Evolutionary conservation across 2,329 filamentous ascomycete genomes (phyloP).

Genomic region (Catunica adiposa): DNA sequence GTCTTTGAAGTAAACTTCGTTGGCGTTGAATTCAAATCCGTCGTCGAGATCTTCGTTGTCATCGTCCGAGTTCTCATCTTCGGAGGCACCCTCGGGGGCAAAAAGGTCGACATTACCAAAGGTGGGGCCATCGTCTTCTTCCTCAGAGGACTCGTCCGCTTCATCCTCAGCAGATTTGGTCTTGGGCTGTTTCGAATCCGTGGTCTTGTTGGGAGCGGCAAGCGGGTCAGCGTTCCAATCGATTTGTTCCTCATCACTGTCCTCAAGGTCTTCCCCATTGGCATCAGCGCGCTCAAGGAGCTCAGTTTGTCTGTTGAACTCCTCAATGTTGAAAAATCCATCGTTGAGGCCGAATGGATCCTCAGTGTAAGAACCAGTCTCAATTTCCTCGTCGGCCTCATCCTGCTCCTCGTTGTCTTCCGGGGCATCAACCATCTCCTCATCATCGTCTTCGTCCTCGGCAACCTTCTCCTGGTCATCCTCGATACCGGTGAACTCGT

Average conservation of each 20-base stretch:
- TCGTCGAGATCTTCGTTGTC: constrained; percentile 30
- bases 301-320: constrained; percentile 90
- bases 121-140: constrained; percentile 55
- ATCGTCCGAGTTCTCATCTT: constrained; percentile 33
- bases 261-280: constrained; percentile 57
- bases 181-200: constrained; percentile 20
- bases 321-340: constrained; percentile 93
- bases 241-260: constrained; percentile 71
- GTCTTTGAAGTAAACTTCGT: constrained; percentile 78
- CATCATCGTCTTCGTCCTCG: constrained; percentile 23
- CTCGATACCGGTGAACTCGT: constrained; percentile 17
- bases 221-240: constrained; percentile 76
- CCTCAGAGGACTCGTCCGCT: constrained; percentile 17
- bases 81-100: constrained; percentile 51
- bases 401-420: constrained; percentile 21
- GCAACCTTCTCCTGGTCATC: constrained; percentile 23
- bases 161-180: constrained; percentile 23
- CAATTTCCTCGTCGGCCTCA: constrained; percentile 28
- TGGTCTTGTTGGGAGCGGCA: constrained; percentile 21
- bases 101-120: constrained; percentile 67
- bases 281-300: constrained; percentile 76
- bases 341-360: constrained; percentile 84
- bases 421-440: constrained; percentile 19
- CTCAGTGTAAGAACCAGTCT: constrained; percentile 39
- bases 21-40: constrained; percentile 49